Evolutionary conservation across 441 rosid genomes (phyloP).

Genomic region (Iberis amara): DNA sequence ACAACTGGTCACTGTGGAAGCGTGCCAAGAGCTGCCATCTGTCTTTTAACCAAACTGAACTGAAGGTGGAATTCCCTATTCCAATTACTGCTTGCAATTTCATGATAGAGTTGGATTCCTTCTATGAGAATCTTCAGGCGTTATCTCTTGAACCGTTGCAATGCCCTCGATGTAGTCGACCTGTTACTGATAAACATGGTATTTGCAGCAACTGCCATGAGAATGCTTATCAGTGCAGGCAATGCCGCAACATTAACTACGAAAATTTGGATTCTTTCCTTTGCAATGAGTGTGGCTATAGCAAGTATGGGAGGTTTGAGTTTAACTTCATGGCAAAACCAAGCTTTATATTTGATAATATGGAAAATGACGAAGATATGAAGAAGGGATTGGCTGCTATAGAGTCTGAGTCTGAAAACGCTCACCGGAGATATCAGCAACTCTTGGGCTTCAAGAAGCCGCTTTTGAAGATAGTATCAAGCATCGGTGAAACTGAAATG

Average conservation of each 20-base stretch:
- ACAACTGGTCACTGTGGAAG: constrained; percentile 99
- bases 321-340: constrained; percentile 99
- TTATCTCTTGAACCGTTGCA: constrained; percentile 97
- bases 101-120: constrained; percentile 99
- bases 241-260: constrained; percentile 98
- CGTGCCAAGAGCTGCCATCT: constrained; percentile 99
- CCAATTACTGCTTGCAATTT: constrained; percentile 99
- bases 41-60: constrained; percentile 96
- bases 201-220: constrained; percentile 98
- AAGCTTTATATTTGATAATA: constrained; percentile 94
- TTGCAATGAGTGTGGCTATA: constrained; percentile 99
- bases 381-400: constrained; percentile 98
- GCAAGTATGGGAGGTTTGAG: constrained; percentile 99
- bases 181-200: constrained; percentile 99
- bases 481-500: constrained; percentile 99
- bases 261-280: constrained; percentile 99
- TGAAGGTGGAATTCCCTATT: constrained; percentile 98
- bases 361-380: constrained; percentile 99
- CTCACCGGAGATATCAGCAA: constrained; percentile 99
- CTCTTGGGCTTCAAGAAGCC: constrained; percentile 99
- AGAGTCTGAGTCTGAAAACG: constrained; percentile 99
- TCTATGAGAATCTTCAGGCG: constrained; percentile 99
- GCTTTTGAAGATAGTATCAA: constrained; percentile 95
- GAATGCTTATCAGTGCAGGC: constrained; percentile 99
- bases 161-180: constrained; percentile 99